Percentiles rank a stretch among this genome's conserved stretches.
These are phyloP conservation scores for Magnolia officinalis DNA, from an alignment of 164 flowering plant genomes.

Conservation along the genomic window DNA sequence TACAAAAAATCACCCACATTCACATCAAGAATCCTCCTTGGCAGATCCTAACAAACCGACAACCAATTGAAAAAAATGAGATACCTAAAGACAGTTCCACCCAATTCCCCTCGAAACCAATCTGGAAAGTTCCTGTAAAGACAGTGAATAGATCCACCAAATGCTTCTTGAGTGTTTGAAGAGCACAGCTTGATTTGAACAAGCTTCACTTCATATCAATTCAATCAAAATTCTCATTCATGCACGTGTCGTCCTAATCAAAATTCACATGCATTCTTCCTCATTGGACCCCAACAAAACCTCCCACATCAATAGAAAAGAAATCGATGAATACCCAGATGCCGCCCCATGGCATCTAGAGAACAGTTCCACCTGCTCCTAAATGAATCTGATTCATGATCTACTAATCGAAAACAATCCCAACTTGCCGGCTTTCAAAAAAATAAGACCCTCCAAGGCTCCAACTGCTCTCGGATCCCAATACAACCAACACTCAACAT, in stretches of 20 bases:
- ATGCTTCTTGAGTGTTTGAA: neutral
- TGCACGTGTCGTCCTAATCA: neutral
- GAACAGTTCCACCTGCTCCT: conserved; percentile 10
- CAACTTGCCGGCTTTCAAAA: neutral
- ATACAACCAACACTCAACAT: conserved; percentile 1
- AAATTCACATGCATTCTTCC: neutral
- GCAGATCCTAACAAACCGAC: neutral
- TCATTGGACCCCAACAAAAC: neutral
- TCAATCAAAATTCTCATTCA: neutral
- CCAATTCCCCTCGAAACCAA: conserved; percentile 2
- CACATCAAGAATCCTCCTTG: neutral
- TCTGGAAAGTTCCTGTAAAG: neutral
- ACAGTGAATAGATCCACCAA: neutral
- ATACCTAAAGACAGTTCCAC: neutral
- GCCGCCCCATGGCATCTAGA: neutral
- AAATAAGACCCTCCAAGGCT: conserved; percentile 3
- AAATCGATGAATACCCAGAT: conserved; percentile 10
- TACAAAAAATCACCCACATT: neutral
- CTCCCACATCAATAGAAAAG: neutral
- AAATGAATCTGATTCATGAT: neutral
- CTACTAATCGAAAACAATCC: conserved; percentile 3
- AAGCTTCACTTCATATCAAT: neutral
- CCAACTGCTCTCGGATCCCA: conserved; percentile 7
- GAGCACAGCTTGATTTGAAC: neutral
- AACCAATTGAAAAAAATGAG: neutral